Evolutionary conservation across 2,329 filamentous ascomycete genomes (phyloP).

Genomic region (Cladosporium sp.): DNA sequence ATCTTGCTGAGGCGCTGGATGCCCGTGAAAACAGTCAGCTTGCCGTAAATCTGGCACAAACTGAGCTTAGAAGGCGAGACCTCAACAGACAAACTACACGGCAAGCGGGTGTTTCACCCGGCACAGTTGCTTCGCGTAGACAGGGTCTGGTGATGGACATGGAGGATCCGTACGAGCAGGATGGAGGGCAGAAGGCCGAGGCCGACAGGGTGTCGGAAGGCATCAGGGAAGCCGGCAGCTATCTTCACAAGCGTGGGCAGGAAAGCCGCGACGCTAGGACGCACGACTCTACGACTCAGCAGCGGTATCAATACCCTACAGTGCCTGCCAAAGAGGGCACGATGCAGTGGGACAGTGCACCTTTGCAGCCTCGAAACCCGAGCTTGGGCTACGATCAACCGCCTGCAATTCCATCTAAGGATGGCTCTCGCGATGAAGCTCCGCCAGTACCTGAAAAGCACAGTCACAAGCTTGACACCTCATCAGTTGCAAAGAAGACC

Average conservation of each 20-base stretch:
- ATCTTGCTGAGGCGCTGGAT: conserved; percentile 50
- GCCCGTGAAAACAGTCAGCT: conserved; percentile 71
- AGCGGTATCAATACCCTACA: conserved; percentile 44
- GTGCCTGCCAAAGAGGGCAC: conserved; percentile 44
- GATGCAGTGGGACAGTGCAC: conserved; percentile 36
- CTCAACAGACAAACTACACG: conserved; percentile 52
- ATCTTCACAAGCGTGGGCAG: conserved; percentile 23
- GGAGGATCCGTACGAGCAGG: conserved; percentile 11
- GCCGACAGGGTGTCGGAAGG: conserved; percentile 22
- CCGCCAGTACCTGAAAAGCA: conserved; percentile 15
- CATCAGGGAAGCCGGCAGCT: conserved; percentile 29
- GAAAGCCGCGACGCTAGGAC: conserved; percentile 14
- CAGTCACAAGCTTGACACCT: neutral
- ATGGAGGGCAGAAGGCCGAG: conserved; percentile 7
- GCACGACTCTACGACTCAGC: conserved; percentile 3
- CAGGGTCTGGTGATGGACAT: conserved; percentile 28
- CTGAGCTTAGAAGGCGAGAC: conserved; percentile 69
- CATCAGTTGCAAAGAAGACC: neutral
- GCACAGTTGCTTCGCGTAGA: conserved; percentile 30
- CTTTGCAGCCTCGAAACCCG: conserved; percentile 22
- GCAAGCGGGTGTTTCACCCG: conserved; percentile 57
- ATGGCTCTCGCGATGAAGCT: conserved; percentile 11
- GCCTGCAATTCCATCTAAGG: conserved; percentile 34
- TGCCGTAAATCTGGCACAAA: conserved; percentile 73
- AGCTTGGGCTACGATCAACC: neutral